phyloP scores from a whole-genome alignment of 495 filamentous ascomycete species.

The Neurospora tetraspora region DNA sequence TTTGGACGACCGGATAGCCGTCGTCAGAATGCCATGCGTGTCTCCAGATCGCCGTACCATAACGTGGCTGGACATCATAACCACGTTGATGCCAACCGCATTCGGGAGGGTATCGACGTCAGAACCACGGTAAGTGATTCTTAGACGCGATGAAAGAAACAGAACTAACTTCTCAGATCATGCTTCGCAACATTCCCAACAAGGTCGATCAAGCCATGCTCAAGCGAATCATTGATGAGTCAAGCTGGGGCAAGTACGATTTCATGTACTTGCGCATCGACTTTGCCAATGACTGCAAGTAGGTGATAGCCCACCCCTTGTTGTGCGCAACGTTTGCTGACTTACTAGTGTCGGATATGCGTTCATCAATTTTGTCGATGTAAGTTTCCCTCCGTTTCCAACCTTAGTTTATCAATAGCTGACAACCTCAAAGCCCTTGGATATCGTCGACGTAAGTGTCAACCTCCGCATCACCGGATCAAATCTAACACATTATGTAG shows the following conservation, averaged over 20 bases:
- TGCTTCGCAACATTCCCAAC: constrained; percentile 94
- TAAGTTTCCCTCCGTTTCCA: constrained; percentile 30
- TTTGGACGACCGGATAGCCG: constrained; percentile 22
- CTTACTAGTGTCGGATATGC: constrained; percentile 81
- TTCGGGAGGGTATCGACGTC: constrained; percentile 57
- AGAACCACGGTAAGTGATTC: constrained; percentile 55
- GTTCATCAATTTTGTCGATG: constrained; percentile 88
- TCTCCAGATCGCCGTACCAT: constrained; percentile 29
- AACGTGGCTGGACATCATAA: constrained; percentile 47
- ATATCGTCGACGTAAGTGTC: constrained; percentile 59
- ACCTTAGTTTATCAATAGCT: constrained; percentile 7
- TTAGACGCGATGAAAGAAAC: not conserved
- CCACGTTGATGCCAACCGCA: constrained; percentile 54
- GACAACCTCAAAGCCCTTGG: constrained; percentile 45
- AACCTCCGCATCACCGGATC: not conserved
- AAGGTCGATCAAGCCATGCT: constrained; percentile 74
- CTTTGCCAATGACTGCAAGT: constrained; percentile 86
- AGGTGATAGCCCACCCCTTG: constrained; percentile 20
- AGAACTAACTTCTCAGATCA: constrained; percentile 51
- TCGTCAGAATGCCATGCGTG: constrained; percentile 32
- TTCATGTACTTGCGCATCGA: constrained; percentile 95
- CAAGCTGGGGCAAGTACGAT: constrained; percentile 72
- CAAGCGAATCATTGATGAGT: constrained; percentile 69
- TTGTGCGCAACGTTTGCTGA: constrained; percentile 14
- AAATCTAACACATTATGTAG: constrained; percentile 37